These are phyloP conservation scores for Barbarea vulgaris DNA, from an alignment of 345 rosid genomes.

Conservation along the genomic window DNA sequence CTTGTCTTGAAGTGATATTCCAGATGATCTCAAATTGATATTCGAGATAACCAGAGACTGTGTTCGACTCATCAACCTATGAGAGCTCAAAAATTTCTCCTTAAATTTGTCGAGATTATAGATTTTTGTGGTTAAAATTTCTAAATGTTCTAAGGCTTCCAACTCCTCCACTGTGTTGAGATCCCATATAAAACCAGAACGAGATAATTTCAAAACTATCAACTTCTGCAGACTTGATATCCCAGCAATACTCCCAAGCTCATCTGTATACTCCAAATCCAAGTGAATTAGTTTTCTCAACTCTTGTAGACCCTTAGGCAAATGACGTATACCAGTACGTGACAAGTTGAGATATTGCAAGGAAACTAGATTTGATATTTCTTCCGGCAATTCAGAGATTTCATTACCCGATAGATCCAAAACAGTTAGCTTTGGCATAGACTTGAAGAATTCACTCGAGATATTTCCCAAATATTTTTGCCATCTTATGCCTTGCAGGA, in stretches of 20 bases:
- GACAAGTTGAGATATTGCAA: slow-evolving; percentile 31
- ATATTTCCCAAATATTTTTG: too few relatives aligned
- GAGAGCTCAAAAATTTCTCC: not conserved
- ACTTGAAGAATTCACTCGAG: slow-evolving; percentile 31
- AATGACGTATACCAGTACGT: not conserved
- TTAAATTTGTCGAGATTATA: accelerated
- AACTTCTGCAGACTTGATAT: not conserved
- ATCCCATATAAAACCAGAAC: not conserved
- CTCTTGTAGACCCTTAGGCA: not conserved
- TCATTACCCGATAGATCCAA: slow-evolving; percentile 38
- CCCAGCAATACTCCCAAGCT: not conserved
- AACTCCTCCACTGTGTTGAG: not conserved
- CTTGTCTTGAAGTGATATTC: not conserved
- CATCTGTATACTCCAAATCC: accelerated
- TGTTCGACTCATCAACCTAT: slow-evolving; percentile 3
- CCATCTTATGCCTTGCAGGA: slow-evolving; percentile 18
- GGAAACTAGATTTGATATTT: slow-evolving; percentile 17
- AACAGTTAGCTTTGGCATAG: slow-evolving; percentile 43
- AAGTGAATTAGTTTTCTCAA: slow-evolving; percentile 2
- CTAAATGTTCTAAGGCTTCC: not conserved
- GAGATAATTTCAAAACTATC: not conserved
- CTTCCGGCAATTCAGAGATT: not conserved
- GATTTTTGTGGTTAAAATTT: not conserved
- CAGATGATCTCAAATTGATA: not conserved
- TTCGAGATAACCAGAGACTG: accelerated